phyloP scores from a whole-genome alignment of 2,329 filamentous ascomycete species.

The Hypoxylon sp. region DNA sequence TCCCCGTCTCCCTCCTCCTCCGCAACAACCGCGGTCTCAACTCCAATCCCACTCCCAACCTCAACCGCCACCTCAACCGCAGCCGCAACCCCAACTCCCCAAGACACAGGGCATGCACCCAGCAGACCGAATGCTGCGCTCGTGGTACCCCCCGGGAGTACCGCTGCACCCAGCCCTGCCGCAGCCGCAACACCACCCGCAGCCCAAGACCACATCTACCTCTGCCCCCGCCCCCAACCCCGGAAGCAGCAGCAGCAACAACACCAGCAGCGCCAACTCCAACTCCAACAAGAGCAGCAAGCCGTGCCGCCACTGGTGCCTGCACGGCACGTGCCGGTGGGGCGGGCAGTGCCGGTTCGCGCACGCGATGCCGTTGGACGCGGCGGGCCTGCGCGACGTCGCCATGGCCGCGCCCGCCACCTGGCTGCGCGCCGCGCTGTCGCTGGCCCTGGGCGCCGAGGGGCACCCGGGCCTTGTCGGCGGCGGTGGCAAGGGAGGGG shows the following conservation, averaged over 20 bases:
- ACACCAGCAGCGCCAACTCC: background rate
- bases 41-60: too few relatives aligned
- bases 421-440: slow-evolving; percentile 51
- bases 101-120: too few relatives aligned
- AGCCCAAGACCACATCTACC: background rate
- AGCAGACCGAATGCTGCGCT: background rate
- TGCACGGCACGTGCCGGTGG: slow-evolving; percentile 56
- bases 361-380: slow-evolving; percentile 58
- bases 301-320: slow-evolving; percentile 58
- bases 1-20: slow-evolving; percentile 9
- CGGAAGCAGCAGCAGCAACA: background rate
- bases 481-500: background rate
- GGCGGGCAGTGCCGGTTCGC: slow-evolving; percentile 52
- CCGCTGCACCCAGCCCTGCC: background rate
- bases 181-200: background rate
- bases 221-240: background rate
- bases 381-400: slow-evolving; percentile 51
- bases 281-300: background rate
- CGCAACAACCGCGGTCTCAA: background rate
- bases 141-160: background rate
- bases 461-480: background rate
- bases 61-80: too few relatives aligned
- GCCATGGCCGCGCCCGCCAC: slow-evolving; percentile 53
- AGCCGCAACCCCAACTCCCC: too few relatives aligned
- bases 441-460: background rate